A percentile compares a stretch with the other conserved stretches of the same genome.
Evolutionary conservation across 192 early-diverging fungal genomes (phyloP).

Genomic region (Spinellus fusiger): DNA sequence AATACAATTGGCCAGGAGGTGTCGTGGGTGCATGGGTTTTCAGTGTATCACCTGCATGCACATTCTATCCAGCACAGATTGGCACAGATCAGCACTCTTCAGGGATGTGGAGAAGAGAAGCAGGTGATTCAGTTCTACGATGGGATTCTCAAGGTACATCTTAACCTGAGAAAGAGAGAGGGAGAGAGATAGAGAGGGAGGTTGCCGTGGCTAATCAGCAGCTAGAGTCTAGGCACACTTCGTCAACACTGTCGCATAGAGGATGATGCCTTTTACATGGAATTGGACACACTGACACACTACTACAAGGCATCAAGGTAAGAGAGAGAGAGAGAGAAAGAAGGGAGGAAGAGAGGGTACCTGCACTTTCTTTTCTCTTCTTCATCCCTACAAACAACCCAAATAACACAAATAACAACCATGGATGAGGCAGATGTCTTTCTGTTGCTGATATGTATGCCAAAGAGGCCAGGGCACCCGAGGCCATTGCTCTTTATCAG

Average conservation of each 20-base stretch:
- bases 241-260: too few relatives aligned
- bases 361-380: not conserved
- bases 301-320: conserved; percentile 59
- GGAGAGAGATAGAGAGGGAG: conserved; percentile 20
- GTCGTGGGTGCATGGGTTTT: conserved; percentile 49
- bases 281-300: conserved; percentile 40
- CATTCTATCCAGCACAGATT: conserved; percentile 54
- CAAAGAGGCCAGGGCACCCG: conserved; percentile 32
- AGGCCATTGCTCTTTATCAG: conserved; percentile 56
- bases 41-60: conserved; percentile 47
- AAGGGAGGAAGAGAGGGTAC: not conserved
- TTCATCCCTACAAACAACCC: not conserved
- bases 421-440: conserved; percentile 27
- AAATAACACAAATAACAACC: not conserved
- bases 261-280: conserved; percentile 37
- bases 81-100: conserved; percentile 37
- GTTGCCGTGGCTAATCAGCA: conserved; percentile 44
- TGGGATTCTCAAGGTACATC: conserved; percentile 48
- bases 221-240: too few relatives aligned
- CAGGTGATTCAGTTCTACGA: conserved; percentile 66
- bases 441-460: conserved; percentile 50
- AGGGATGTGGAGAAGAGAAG: conserved; percentile 38
- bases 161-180: not conserved
- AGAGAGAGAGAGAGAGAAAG: conserved; percentile 5
- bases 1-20: conserved; percentile 51